These are phyloP conservation scores for Fraxinus cuspidata DNA, from an alignment of 257 asterid genomes.

Conservation along the genomic window DNA sequence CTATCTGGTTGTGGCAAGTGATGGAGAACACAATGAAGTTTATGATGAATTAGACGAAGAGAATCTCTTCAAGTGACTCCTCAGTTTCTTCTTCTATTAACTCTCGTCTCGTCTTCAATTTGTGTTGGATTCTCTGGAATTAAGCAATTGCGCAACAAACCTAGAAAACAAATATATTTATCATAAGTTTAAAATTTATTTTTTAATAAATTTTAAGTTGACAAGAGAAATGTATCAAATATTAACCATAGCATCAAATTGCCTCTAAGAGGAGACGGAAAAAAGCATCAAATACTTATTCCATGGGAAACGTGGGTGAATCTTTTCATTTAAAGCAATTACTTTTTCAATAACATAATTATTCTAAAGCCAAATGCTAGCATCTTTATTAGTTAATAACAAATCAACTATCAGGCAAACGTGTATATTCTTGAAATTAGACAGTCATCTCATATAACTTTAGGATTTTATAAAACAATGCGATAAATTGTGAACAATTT, in stretches of 20 bases:
- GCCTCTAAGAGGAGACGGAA: background rate
- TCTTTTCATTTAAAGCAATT: background rate
- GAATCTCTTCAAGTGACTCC: slow-evolving; percentile 42
- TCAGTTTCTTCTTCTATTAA: slow-evolving; percentile 55
- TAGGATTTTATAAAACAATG: no score
- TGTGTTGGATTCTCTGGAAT: slow-evolving; percentile 61
- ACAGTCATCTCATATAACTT: no score
- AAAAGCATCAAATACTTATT: background rate
- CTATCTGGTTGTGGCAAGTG: slow-evolving; percentile 26
- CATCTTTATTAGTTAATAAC: background rate
- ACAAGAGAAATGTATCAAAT: background rate
- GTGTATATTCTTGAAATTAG: background rate
- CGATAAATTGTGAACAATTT: no score
- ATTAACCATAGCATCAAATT: background rate
- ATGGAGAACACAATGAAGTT: slow-evolving; percentile 43
- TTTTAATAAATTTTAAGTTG: background rate
- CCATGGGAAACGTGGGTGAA: background rate
- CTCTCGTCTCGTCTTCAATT: slow-evolving; percentile 51
- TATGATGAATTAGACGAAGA: slow-evolving; percentile 44
- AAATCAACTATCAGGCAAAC: no score
- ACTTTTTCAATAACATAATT: background rate
- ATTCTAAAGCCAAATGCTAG: background rate
- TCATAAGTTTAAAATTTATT: background rate
- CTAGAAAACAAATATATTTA: slow-evolving; percentile 33
- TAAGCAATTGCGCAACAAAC: slow-evolving; percentile 67